Evolutionary conservation across 2,329 filamentous ascomycete species (phyloP).

Genomic region (Lasiodiplodia citricola): DNA sequence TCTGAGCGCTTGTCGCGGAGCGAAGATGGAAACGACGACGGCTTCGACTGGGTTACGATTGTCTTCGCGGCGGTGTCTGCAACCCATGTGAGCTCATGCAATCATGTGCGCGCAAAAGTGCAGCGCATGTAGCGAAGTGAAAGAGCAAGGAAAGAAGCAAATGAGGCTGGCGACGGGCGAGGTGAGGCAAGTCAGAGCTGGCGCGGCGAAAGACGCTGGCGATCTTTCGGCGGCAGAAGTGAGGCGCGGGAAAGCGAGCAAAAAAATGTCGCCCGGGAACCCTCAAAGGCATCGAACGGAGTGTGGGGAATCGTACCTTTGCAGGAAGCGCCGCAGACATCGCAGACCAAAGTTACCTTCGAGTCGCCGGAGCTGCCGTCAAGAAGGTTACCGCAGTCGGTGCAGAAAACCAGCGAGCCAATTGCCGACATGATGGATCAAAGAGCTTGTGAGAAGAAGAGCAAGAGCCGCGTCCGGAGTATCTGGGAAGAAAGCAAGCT

Average conservation of each 20-base stretch:
- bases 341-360: slow-evolving; percentile 79
- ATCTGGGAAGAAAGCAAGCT: background rate
- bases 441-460: background rate
- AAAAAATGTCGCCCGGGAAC: background rate
- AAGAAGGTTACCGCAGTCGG: slow-evolving; percentile 87
- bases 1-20: slow-evolving; percentile 85
- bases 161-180: background rate
- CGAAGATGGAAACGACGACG: slow-evolving; percentile 88
- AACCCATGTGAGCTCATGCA: slow-evolving; percentile 17
- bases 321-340: slow-evolving; percentile 84
- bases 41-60: slow-evolving; percentile 83
- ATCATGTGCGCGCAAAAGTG: background rate
- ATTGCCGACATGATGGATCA: slow-evolving; percentile 76
- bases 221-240: background rate
- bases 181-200: background rate
- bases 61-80: slow-evolving; percentile 76
- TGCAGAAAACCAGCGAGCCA: slow-evolving; percentile 91
- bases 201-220: background rate
- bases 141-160: slow-evolving; percentile 1
- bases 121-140: background rate
- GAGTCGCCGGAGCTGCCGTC: slow-evolving; percentile 78
- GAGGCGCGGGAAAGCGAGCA: background rate
- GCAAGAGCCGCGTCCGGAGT: background rate
- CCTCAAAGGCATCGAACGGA: background rate
- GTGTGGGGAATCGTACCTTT: slow-evolving; percentile 63